Evolutionary conservation across 2,329 filamentous ascomycete genomes (phyloP), one percentile per base, ranked within the genome.

Genomic region (Cladosporium sp.): DNA sequence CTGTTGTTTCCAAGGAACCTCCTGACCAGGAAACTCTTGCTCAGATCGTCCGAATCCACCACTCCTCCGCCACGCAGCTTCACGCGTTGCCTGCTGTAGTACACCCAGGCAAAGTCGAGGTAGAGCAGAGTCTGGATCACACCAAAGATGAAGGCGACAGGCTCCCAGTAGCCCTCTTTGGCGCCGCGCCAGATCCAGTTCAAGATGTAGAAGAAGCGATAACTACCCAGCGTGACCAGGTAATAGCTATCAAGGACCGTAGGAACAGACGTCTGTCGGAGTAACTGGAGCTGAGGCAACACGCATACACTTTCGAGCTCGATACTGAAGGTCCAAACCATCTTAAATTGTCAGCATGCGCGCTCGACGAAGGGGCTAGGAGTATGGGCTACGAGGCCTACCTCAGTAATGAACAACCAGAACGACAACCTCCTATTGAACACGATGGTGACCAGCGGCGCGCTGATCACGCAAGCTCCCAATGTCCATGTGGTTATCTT

Each of bases 231-330:
- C 0, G 92, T 88, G 58, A 95, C 83, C 64, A 98, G 90, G 79
- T 98, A 98, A 80, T 91, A 97, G n/a, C 92, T 96, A 77, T 97
- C 92, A 79, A 98, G 93, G 56, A 97, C 94, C 58, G 94, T 98
- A 0, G 94, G 94, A 0, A 97, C 92, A 28, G 89, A 93, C n/a
- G 94, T 97, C 78, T 97, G 93, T 66, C 94, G 91, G 16, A 98
- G 87, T 51, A 97, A 88, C 6, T 97, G 86, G 1, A 98, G 88
- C 77, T 98, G 94, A 0, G 94, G 94, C 23, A 98, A 88, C 36
- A 97, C 88, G 77, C 91, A 95, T 67, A 96, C 87, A 36, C 92
- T 94, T 80, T 98, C 94, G 74, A 98, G 89, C 70, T 97, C 90
- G 71, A 95, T 89, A 34, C 92, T 96, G 80, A 97, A 97, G 65